A percentile compares a stretch with the other conserved stretches of the same genome.
phyloP scores from a whole-genome alignment of 495 filamentous ascomycete species.

The Amphirosellinia nigrospora region DNA sequence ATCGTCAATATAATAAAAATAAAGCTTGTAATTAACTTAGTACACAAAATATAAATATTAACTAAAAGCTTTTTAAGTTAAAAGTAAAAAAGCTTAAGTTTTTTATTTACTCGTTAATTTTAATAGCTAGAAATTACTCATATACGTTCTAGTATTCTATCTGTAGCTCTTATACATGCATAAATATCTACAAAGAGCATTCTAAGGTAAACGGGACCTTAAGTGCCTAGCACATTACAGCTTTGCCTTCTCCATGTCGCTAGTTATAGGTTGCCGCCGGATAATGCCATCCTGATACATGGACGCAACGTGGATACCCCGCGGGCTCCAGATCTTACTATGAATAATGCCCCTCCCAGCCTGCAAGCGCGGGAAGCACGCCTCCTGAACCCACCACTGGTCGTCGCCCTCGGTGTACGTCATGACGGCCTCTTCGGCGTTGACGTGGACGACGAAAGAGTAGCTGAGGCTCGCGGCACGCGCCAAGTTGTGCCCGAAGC shows the following conservation, averaged over 20 bases:
- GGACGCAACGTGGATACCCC: constrained; percentile 66
- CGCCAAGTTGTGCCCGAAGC: constrained; percentile 55
- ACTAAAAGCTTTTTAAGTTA: too few species aligned
- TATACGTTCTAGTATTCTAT: not conserved
- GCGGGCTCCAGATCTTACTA: constrained; percentile 68
- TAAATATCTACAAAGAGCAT: not conserved
- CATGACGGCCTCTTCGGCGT: constrained; percentile 53
- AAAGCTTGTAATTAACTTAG: too few species aligned
- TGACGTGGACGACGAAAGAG: constrained; percentile 65
- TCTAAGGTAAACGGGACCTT: not conserved
- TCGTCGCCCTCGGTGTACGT: constrained; percentile 40
- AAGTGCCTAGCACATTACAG: constrained; percentile 15
- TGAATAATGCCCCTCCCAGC: constrained; percentile 65
- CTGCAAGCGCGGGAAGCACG: constrained; percentile 60
- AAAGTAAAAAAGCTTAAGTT: too few species aligned
- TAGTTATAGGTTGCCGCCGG: constrained; percentile 29
- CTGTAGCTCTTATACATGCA: not conserved
- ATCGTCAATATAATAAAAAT: too few species aligned
- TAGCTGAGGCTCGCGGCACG: constrained; percentile 67
- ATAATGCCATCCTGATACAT: constrained; percentile 67
- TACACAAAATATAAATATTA: too few species aligned
- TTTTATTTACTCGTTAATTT: too few species aligned
- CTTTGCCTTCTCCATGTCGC: constrained; percentile 30
- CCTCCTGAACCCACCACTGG: constrained; percentile 75
- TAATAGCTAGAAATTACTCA: not conserved